These are phyloP conservation scores for Botrytis aclada DNA, from an alignment of 2,329 filamentous ascomycete genomes.

Conservation along the genomic window DNA sequence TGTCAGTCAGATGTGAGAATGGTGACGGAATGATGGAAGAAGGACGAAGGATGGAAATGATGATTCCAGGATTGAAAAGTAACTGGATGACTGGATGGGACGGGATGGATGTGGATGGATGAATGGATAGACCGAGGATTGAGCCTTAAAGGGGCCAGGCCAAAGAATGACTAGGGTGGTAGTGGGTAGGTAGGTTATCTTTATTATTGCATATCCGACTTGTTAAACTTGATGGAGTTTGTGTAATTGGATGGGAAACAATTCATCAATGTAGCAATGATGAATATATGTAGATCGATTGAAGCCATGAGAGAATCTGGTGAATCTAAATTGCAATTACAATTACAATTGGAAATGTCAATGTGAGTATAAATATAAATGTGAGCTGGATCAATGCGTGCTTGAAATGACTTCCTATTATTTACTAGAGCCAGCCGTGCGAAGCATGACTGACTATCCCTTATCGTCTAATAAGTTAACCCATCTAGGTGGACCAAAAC, in stretches of 20 bases:
- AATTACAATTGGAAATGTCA: background rate
- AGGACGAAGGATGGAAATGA: background rate
- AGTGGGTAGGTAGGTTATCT: background rate
- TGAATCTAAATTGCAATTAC: background rate
- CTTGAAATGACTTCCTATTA: background rate
- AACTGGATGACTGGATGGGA: background rate
- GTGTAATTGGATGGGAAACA: background rate
- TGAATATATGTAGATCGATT: background rate
- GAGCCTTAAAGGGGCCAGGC: constrained; percentile 7
- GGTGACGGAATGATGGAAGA: background rate
- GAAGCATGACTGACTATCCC: background rate
- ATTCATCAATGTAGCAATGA: background rate
- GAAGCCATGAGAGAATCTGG: background rate
- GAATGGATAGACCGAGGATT: background rate
- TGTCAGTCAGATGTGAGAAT: background rate
- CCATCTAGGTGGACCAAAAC: background rate
- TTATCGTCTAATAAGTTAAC: too few relatives aligned
- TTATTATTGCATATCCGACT: background rate
- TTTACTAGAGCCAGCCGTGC: background rate
- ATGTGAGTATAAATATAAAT: background rate
- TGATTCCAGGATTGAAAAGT: constrained; percentile 1
- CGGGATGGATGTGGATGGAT: background rate
- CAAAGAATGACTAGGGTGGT: background rate
- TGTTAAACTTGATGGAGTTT: background rate
- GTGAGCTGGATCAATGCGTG: background rate